These are phyloP conservation scores for Pugionium cornutum DNA, from an alignment of 345 rosid species.

Conservation along the genomic window DNA sequence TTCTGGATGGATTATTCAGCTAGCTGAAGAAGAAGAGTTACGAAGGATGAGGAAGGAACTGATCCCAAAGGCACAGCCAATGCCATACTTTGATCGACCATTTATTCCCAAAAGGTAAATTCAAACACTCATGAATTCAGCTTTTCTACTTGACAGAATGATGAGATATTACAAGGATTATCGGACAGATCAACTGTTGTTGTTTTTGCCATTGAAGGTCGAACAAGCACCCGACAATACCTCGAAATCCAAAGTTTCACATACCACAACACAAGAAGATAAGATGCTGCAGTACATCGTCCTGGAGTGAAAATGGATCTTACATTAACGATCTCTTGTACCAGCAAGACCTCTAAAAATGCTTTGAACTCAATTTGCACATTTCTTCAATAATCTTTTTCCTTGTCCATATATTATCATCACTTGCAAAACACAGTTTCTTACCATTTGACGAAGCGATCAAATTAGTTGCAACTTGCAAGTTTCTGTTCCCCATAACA, in stretches of 20 bases:
- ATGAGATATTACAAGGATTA: neutral
- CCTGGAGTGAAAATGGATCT: slow-evolving; percentile 43
- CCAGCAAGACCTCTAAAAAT: slow-evolving; percentile 32
- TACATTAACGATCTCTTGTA: slow-evolving; percentile 31
- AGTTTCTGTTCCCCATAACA: neutral
- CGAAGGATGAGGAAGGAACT: slow-evolving; percentile 75
- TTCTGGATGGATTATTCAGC: slow-evolving; percentile 35
- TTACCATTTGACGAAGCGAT: neutral
- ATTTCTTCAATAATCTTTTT: slow-evolving; percentile 10
- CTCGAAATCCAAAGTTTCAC: slow-evolving; percentile 75
- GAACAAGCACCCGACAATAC: slow-evolving; percentile 67
- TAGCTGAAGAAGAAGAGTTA: slow-evolving; percentile 82
- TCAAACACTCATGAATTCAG: neutral
- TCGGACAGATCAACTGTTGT: neutral
- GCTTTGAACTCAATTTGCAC: neutral
- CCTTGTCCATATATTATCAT: slow-evolving; percentile 22
- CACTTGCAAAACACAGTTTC: neutral
- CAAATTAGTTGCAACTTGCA: slow-evolving; percentile 27
- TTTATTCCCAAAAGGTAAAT: slow-evolving; percentile 86
- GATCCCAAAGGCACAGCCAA: slow-evolving; percentile 86
- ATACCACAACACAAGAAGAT: slow-evolving; percentile 76
- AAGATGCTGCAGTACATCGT: slow-evolving; percentile 52
- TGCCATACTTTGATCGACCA: slow-evolving; percentile 93
- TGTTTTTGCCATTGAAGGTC: slow-evolving; percentile 49
- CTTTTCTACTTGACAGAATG: neutral